Conservation (phyloP, 257 asterid genomes). For the Solanum clarkiae region DNA sequence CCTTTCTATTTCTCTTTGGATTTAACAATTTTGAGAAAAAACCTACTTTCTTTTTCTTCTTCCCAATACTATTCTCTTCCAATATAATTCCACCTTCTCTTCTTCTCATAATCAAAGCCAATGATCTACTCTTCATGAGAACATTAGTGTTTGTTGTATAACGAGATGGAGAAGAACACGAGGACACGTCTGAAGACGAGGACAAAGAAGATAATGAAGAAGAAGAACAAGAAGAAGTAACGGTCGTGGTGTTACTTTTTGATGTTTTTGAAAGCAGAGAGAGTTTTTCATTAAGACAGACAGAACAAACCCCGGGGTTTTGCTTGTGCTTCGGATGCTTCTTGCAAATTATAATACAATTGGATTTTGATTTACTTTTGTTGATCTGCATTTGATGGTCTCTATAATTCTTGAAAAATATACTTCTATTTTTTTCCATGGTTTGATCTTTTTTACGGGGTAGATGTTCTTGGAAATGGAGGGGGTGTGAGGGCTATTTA, state of each 20-base stretch:
- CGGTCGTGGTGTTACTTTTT: neutral
- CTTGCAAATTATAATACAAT: constrained; percentile 18
- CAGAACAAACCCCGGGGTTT: constrained; percentile 65
- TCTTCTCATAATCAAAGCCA: constrained; percentile 29
- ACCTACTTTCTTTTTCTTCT: constrained; percentile 34
- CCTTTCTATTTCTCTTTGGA: constrained; percentile 12
- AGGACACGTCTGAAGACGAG: constrained; percentile 38
- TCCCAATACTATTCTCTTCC: constrained; percentile 1
- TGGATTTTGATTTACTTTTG: constrained; percentile 12
- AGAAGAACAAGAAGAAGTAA: constrained; percentile 15
- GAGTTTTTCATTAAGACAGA: constrained; percentile 54
- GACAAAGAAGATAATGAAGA: constrained; percentile 40
- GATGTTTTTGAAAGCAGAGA: constrained; percentile 9
- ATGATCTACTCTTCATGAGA: constrained; percentile 50
- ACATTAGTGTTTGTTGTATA: neutral
- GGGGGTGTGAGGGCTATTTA: neutral
- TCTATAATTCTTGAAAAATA: constrained; percentile 18
- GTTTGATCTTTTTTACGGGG: neutral
- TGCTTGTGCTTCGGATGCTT: constrained; percentile 66
- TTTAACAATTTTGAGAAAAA: constrained; percentile 55
- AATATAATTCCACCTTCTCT: constrained; percentile 4
- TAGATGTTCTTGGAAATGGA: neutral
- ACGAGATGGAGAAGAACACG: constrained; percentile 38
- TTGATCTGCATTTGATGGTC: neutral
- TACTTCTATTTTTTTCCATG: constrained; percentile 14